phyloP scores from a whole-genome alignment of 208 protist species.

The Crithidia thermophila region DNA sequence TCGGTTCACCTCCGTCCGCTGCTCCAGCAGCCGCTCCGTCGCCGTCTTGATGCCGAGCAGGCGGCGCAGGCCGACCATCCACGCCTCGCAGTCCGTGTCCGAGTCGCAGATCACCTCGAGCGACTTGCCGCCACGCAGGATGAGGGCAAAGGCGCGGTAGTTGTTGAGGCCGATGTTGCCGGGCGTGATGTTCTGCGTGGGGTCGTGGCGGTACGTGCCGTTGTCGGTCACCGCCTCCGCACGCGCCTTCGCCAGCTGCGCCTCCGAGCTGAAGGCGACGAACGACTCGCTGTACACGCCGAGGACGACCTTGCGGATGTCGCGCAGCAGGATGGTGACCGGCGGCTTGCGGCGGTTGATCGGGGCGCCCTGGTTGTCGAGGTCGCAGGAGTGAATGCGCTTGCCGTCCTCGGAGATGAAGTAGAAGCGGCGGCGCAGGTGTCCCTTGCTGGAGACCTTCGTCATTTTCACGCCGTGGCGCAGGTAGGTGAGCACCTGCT shows the following conservation, averaged over 20 bases:
- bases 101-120: conserved; percentile 91
- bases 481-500: conserved; percentile 90
- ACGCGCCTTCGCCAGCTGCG: conserved; percentile 73
- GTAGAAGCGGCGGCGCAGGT: conserved; percentile 81
- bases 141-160: conserved; percentile 86
- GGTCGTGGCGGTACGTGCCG: conserved; percentile 80
- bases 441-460: conserved; percentile 86
- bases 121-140: conserved; percentile 82
- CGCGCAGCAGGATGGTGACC: conserved; percentile 82
- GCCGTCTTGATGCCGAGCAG: conserved; percentile 68
- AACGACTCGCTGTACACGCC: conserved; percentile 88
- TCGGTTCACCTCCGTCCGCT: conserved; percentile 26
- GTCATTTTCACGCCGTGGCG: conserved; percentile 84
- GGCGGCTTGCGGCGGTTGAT: conserved; percentile 87
- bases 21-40: conserved; percentile 65
- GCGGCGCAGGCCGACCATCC: conserved; percentile 85
- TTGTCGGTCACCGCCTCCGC: conserved; percentile 69
- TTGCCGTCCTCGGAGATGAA: conserved; percentile 91
- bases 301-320: conserved; percentile 86
- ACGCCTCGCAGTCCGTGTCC: conserved; percentile 91
- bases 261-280: conserved; percentile 68
- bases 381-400: conserved; percentile 88
- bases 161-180: conserved; percentile 82
- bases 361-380: conserved; percentile 74
- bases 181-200: conserved; percentile 77